Conservation (phyloP, 352 stramenopile species). For the Pythium insidiosum region DNA sequence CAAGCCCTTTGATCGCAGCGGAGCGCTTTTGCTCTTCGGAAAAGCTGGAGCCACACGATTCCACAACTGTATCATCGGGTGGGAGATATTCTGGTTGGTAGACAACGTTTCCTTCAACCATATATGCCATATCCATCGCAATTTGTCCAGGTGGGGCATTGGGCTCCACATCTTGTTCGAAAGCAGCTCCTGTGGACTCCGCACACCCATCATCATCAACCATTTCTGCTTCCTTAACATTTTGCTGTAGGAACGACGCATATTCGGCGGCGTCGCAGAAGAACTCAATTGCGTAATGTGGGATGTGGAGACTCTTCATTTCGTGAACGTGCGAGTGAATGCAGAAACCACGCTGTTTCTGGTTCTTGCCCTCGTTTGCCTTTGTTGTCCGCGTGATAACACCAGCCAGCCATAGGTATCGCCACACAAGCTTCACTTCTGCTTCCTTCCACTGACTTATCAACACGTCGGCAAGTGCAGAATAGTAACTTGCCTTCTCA, state of each 20-base stretch:
- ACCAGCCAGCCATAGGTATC: slow-evolving; percentile 74
- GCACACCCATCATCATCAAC: slow-evolving; percentile 11
- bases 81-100: slow-evolving; percentile 33
- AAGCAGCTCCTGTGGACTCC: slow-evolving; percentile 15
- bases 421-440: slow-evolving; percentile 80
- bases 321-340: slow-evolving; percentile 63
- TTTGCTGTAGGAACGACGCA: slow-evolving; percentile 62
- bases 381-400: slow-evolving; percentile 55
- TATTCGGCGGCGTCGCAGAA: slow-evolving; percentile 73
- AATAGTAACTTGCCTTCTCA: slow-evolving; percentile 61
- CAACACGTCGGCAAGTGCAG: slow-evolving; percentile 60
- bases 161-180: slow-evolving; percentile 53
- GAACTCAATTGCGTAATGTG: slow-evolving; percentile 53
- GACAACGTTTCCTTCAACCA: slow-evolving; percentile 30
- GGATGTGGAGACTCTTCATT: slow-evolving; percentile 62
- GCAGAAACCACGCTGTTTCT: slow-evolving; percentile 64
- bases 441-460: slow-evolving; percentile 60
- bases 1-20: slow-evolving; percentile 56
- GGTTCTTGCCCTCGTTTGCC: slow-evolving; percentile 31
- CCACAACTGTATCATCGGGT: slow-evolving; percentile 3
- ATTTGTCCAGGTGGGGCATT: slow-evolving; percentile 43
- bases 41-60: not conserved
- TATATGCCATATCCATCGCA: slow-evolving; percentile 43
- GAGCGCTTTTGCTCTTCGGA: slow-evolving; percentile 19
- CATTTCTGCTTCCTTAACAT: slow-evolving; percentile 43